Conservation (phyloP, 2,329 filamentous ascomycete genomes). For the Lojkania enalia region DNA sequence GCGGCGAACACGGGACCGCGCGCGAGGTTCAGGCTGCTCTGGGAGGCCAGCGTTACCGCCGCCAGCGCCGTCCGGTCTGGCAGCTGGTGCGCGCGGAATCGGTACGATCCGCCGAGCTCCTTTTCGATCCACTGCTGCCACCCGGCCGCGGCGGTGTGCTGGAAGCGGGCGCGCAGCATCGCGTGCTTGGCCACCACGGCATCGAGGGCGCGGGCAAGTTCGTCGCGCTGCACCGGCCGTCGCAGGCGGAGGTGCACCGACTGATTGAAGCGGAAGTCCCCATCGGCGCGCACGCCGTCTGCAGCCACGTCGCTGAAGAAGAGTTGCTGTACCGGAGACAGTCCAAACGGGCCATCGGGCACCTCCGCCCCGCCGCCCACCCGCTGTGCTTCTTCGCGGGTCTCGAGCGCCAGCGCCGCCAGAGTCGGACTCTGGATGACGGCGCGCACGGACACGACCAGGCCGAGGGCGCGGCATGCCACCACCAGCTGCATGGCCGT, state of each 20-base stretch:
- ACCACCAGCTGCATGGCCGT: constrained; percentile 22
- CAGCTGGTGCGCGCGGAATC: constrained; percentile 10
- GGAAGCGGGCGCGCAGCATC: constrained; percentile 24
- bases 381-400: too few species aligned
- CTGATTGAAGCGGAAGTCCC: constrained; percentile 46
- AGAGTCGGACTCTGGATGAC: too few species aligned
- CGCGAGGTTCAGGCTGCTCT: constrained; percentile 13
- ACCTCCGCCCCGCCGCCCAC: too few species aligned
- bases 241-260: constrained; percentile 42
- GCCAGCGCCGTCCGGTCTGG: background rate
- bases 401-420: too few species aligned
- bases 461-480: constrained; percentile 10
- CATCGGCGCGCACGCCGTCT: constrained; percentile 13
- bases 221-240: constrained; percentile 15
- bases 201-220: constrained; percentile 27
- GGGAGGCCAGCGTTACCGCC: background rate
- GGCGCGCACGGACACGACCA: constrained; percentile 20
- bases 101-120: constrained; percentile 16
- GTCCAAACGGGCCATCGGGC: constrained; percentile 39
- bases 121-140: constrained; percentile 17
- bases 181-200: constrained; percentile 18
- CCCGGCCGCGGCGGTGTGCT: constrained; percentile 4
- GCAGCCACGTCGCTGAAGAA: constrained; percentile 37
- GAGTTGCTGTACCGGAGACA: constrained; percentile 48
- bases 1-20: constrained; percentile 20